Evolutionary conservation across 2,329 filamentous ascomycete species (phyloP).

Genomic region (Decorospora gaudefroyi): DNA sequence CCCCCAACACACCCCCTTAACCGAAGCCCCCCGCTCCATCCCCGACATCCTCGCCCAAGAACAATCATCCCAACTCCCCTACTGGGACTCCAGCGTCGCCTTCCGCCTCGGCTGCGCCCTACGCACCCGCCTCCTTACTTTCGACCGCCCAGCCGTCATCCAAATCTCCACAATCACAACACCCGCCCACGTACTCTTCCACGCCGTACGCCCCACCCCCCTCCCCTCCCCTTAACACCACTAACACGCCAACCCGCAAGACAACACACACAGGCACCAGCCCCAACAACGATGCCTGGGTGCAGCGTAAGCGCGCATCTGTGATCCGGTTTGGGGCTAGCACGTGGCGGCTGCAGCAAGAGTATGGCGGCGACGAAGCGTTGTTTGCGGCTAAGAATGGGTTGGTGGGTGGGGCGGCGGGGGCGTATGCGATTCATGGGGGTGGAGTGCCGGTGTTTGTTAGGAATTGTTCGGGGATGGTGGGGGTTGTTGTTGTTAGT

Average conservation of each 20-base stretch:
- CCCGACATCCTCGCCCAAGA: constrained; percentile 49
- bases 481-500: constrained; percentile 75
- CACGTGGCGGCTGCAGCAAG: constrained; percentile 72
- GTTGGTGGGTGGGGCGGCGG: constrained; percentile 55
- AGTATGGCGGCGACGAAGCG: constrained; percentile 65
- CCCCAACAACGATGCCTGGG: constrained; percentile 71
- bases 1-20: constrained; percentile 30
- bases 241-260: too few species aligned
- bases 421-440: constrained; percentile 76
- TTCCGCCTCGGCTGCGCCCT: constrained; percentile 66
- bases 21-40: constrained; percentile 40
- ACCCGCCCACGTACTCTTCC: constrained; percentile 66
- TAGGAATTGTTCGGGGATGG: constrained; percentile 69
- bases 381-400: constrained; percentile 68
- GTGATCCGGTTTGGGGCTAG: constrained; percentile 71
- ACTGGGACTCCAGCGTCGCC: constrained; percentile 65
- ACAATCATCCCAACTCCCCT: constrained; percentile 46
- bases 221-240: too few species aligned
- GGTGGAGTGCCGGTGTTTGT: constrained; percentile 74
- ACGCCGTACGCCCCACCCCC: constrained; percentile 56
- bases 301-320: constrained; percentile 69
- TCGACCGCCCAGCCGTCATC: constrained; percentile 61
- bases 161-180: constrained; percentile 63
- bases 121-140: constrained; percentile 61
- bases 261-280: constrained; percentile 65